These are phyloP conservation scores for Peribolospora baueri DNA, from an alignment of 768 basidiomycete genomes.

Conservation along the genomic window DNA sequence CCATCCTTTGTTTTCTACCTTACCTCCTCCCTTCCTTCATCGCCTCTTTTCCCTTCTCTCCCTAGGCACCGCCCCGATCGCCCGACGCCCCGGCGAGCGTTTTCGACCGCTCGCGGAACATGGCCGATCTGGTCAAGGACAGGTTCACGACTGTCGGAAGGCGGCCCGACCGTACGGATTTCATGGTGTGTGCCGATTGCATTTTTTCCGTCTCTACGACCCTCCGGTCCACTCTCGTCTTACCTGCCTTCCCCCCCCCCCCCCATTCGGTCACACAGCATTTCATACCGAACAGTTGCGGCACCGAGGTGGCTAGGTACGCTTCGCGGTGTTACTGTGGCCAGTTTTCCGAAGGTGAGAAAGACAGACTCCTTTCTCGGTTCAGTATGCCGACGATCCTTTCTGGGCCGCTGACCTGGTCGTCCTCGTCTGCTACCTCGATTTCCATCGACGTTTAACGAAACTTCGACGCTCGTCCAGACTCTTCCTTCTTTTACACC, in stretches of 20 bases:
- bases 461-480: neutral
- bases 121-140: neutral
- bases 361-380: no score
- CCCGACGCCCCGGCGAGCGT: neutral
- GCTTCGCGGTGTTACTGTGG: constrained; percentile 56
- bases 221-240: constrained; percentile 3
- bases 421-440: constrained; percentile 22
- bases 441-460: neutral
- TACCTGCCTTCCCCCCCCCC: neutral
- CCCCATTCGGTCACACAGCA: constrained; percentile 24
- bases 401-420: no score
- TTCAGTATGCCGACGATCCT: no score
- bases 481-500: constrained; percentile 64
- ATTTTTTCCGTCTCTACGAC: constrained; percentile 3
- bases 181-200: neutral
- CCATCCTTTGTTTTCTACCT: constrained; percentile 32
- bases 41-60: neutral
- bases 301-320: constrained; percentile 52
- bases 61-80: neutral
- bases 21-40: neutral
- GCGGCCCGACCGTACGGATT: neutral
- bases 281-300: constrained; percentile 51
- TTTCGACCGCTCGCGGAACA: neutral
- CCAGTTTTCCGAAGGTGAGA: constrained; percentile 36
- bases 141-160: neutral